Conservation (phyloP, 495 filamentous ascomycete genomes). For the Penicillium egyptiacum region DNA sequence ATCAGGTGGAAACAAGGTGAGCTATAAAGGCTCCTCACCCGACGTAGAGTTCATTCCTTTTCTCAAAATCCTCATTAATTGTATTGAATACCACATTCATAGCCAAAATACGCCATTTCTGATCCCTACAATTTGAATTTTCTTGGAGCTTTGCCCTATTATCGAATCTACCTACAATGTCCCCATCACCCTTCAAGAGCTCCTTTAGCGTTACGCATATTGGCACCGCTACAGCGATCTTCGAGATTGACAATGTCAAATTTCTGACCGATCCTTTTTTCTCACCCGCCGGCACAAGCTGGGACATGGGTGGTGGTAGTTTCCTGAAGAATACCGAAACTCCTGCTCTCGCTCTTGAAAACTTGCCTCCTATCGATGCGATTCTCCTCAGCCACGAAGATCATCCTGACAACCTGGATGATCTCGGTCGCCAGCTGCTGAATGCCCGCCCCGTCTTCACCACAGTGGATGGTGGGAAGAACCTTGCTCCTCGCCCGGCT, state of each 20-base stretch:
- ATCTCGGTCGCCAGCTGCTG: slow-evolving; percentile 40
- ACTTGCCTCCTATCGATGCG: slow-evolving; percentile 51
- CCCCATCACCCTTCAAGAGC: no score
- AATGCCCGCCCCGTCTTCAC: slow-evolving; percentile 52
- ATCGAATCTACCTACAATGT: no score
- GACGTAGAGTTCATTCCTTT: no score
- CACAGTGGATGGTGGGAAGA: slow-evolving; percentile 47
- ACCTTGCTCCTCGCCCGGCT: slow-evolving; percentile 42
- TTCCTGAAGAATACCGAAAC: slow-evolving; percentile 33
- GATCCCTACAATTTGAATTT: no score
- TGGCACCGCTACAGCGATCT: slow-evolving; percentile 52
- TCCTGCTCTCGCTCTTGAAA: slow-evolving; percentile 37
- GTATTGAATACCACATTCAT: no score
- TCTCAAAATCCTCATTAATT: no score
- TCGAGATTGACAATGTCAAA: slow-evolving; percentile 47
- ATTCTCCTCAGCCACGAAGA: slow-evolving; percentile 57
- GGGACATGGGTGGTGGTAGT: slow-evolving; percentile 26
- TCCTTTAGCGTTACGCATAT: slow-evolving; percentile 39
- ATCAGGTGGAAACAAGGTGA: no score
- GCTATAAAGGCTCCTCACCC: no score
- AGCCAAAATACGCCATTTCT: no score
- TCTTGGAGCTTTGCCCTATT: no score
- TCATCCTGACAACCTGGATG: slow-evolving; percentile 55
- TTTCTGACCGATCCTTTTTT: slow-evolving; percentile 58
- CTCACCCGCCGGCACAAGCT: slow-evolving; percentile 43